A percentile compares a stretch with the other conserved stretches of the same genome.
Evolutionary conservation across 2,329 filamentous ascomycete genomes (phyloP).

Genomic region (Penicillium sp.): DNA sequence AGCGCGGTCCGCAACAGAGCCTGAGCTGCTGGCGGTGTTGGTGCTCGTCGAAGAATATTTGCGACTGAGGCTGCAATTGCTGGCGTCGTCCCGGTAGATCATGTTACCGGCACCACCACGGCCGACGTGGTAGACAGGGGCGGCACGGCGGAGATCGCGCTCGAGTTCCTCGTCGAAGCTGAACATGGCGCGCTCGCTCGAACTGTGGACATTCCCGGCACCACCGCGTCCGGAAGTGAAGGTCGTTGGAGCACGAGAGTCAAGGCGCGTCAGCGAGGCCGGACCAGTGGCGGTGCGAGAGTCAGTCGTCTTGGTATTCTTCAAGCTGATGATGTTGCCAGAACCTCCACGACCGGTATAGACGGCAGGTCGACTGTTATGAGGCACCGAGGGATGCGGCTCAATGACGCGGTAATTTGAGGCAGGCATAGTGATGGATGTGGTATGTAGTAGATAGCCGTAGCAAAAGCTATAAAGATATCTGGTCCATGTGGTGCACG

Average conservation of each 20-base stretch:
- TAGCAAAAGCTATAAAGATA: slow-evolving; percentile 15
- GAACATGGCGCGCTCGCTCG: slow-evolving; percentile 64
- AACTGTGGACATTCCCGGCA: slow-evolving; percentile 59
- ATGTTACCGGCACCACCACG: slow-evolving; percentile 65
- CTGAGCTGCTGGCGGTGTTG: slow-evolving; percentile 40
- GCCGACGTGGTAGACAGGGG: slow-evolving; percentile 67
- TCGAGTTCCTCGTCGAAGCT: slow-evolving; percentile 70
- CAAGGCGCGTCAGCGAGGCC: slow-evolving; percentile 56
- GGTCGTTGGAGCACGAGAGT: slow-evolving; percentile 45
- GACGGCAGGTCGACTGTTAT: slow-evolving; percentile 52
- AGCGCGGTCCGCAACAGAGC: slow-evolving; percentile 39
- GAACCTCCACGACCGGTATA: slow-evolving; percentile 62
- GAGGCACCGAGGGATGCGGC: slow-evolving; percentile 63
- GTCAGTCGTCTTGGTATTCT: slow-evolving; percentile 55
- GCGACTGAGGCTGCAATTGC: slow-evolving; percentile 35
- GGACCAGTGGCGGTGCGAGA: slow-evolving; percentile 48
- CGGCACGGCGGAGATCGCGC: slow-evolving; percentile 58
- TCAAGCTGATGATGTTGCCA: slow-evolving; percentile 61
- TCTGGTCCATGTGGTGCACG: slow-evolving; percentile 14
- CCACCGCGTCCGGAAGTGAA: slow-evolving; percentile 58
- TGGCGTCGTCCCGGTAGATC: slow-evolving; percentile 35
- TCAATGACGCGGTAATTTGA: slow-evolving; percentile 61
- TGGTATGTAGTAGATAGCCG: slow-evolving; percentile 14
- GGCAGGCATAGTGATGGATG: slow-evolving; percentile 34
- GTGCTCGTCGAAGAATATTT: slow-evolving; percentile 43